Conservation (phyloP, 2,329 filamentous ascomycete genomes). For the Aspergillus sp. region DNA sequence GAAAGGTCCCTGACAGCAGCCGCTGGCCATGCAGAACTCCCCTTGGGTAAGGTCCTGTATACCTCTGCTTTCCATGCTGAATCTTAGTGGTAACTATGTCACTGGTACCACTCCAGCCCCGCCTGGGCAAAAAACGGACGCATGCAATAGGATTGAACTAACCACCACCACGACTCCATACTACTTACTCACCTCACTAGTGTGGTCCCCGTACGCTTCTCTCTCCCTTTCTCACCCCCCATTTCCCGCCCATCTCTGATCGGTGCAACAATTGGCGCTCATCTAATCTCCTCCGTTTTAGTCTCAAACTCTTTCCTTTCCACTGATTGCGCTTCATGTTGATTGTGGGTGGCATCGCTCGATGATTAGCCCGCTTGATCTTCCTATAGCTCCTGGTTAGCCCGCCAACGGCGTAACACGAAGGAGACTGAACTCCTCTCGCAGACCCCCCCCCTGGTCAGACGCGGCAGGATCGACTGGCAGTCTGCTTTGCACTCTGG, state of each 20-base stretch:
- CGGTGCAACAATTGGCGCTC: constrained; percentile 16
- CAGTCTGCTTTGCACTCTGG: constrained; percentile 15
- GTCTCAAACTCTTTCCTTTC: constrained; percentile 7
- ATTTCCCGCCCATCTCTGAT: not conserved
- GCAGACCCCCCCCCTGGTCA: not conserved
- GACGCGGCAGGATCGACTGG: constrained; percentile 10
- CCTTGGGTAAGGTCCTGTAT: too few relatives aligned
- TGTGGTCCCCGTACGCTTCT: not conserved
- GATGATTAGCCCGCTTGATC: not conserved
- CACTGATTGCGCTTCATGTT: not conserved
- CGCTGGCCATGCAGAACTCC: constrained; percentile 9
- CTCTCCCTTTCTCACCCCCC: not conserved
- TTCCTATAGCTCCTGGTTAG: not conserved
- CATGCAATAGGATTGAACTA: not conserved
- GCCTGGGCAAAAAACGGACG: not conserved
- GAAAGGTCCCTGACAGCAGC: constrained; percentile 11
- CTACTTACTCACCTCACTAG: too few relatives aligned
- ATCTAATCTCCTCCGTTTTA: not conserved
- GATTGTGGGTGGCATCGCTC: not conserved
- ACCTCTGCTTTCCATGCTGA: too few relatives aligned
- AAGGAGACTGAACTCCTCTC: constrained; percentile 4
- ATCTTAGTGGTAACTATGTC: too few relatives aligned
- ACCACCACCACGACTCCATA: too few relatives aligned
- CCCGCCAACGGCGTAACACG: not conserved
- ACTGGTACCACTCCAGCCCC: not conserved